Evolutionary conservation across 2,329 filamentous ascomycete genomes (phyloP).

Genomic region (Lecanosticta acicola): DNA sequence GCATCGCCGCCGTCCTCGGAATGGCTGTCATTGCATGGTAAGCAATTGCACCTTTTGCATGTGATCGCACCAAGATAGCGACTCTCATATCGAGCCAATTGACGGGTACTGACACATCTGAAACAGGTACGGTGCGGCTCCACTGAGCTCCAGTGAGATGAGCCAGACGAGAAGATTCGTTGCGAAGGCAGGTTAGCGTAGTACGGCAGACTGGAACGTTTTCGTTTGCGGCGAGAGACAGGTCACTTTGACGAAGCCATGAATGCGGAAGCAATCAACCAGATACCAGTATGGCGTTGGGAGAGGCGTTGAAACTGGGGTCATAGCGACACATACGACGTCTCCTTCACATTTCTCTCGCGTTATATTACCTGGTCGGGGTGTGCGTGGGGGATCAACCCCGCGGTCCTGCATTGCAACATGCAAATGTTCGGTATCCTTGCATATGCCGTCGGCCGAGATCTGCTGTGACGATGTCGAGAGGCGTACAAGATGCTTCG

Average conservation of each 20-base stretch:
- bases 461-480: background rate
- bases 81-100: constrained; percentile 2
- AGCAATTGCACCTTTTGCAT: constrained; percentile 30
- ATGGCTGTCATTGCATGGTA: constrained; percentile 64
- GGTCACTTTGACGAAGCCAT: constrained; percentile 4
- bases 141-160: constrained; percentile 25
- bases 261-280: background rate
- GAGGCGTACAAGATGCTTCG: background rate
- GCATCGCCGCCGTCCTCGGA: constrained; percentile 62
- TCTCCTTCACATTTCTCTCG: background rate
- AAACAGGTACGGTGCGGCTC: constrained; percentile 34
- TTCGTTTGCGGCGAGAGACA: background rate
- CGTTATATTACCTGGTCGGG: no score
- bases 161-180: constrained; percentile 24
- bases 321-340: no score
- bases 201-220: constrained; percentile 4
- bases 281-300: constrained; percentile 1
- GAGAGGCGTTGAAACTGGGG: background rate
- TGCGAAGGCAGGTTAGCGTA: constrained; percentile 15
- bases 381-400: no score
- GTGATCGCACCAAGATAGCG: constrained; percentile 1
- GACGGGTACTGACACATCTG: constrained; percentile 15
- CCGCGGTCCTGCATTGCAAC: no score
- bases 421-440: background rate
- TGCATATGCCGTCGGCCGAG: background rate